These are phyloP conservation scores for Phytophthora agathidicida DNA, from an alignment of 352 stramenopile species.

Conservation along the genomic window DNA sequence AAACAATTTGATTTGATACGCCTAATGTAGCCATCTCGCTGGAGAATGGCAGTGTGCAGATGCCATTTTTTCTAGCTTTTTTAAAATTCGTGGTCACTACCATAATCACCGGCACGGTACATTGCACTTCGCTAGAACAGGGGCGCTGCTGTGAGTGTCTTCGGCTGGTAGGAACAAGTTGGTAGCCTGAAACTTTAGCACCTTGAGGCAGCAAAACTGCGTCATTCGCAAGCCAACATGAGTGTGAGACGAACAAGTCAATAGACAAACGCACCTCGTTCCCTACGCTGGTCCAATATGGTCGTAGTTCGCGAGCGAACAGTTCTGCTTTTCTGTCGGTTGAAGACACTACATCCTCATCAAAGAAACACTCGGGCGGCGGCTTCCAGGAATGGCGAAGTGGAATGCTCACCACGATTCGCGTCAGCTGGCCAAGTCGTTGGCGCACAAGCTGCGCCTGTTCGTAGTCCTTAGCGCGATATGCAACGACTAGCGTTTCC, in stretches of 20 bases:
- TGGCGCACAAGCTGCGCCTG: constrained; percentile 20
- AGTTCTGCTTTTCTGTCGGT: constrained; percentile 51
- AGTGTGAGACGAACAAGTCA: too few species aligned
- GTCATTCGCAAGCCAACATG: too few species aligned
- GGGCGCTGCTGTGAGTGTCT: too few species aligned
- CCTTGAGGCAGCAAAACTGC: too few species aligned
- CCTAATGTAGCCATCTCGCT: too few species aligned
- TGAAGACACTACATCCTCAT: constrained; percentile 1
- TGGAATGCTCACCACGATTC: constrained; percentile 69
- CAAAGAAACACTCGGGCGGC: constrained; percentile 65
- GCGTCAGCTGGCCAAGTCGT: constrained; percentile 36
- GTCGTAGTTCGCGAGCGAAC: constrained; percentile 72
- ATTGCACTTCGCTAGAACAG: too few species aligned
- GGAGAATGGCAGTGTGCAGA: too few species aligned
- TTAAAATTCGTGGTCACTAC: too few species aligned
- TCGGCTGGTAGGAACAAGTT: constrained; percentile 21
- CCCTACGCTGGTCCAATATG: constrained; percentile 65
- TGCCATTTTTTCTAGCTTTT: too few species aligned
- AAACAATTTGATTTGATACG: constrained; percentile 11
- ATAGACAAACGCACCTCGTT: constrained; percentile 48
- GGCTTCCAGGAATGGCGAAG: constrained; percentile 83
- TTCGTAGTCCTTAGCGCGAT: constrained; percentile 31
- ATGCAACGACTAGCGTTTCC: constrained; percentile 69
- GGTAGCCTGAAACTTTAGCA: constrained; percentile 58
- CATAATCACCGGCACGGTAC: too few species aligned